Conservation (phyloP, 371 early-diverging fungal species). For the Haplosporangium sp. region DNA sequence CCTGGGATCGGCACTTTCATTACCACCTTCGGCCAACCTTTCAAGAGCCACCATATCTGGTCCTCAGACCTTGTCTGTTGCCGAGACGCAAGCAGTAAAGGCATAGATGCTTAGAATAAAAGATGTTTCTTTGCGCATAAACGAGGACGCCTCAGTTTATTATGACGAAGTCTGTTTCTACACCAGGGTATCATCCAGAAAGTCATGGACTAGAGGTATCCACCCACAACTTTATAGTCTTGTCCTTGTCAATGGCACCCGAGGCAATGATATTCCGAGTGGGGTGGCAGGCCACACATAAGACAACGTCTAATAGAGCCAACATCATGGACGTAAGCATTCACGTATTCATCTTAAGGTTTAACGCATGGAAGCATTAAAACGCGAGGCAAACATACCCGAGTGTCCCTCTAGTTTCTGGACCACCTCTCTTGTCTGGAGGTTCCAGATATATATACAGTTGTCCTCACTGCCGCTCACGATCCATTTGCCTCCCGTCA, state of each 20-base stretch:
- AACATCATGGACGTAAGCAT: no score
- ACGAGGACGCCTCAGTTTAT: not conserved
- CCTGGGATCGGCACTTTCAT: constrained; percentile 1
- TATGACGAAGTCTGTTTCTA: not conserved
- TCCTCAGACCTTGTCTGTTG: not conserved
- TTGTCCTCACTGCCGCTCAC: constrained; percentile 96
- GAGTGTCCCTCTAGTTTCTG: constrained; percentile 93
- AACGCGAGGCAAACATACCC: constrained; percentile 60
- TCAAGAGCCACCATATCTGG: not conserved
- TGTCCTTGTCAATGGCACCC: constrained; percentile 92
- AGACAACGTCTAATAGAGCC: constrained; percentile 79
- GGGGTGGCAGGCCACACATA: constrained; percentile 96
- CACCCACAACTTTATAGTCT: constrained; percentile 90
- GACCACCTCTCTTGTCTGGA: constrained; percentile 94
- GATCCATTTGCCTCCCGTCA: constrained; percentile 97
- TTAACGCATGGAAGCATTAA: no score
- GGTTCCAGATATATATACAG: constrained; percentile 94
- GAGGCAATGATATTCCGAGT: constrained; percentile 94
- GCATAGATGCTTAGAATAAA: constrained; percentile 11
- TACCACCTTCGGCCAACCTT: not conserved
- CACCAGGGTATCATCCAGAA: not conserved
- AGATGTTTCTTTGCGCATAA: not conserved
- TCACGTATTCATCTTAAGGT: no score
- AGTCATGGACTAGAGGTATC: constrained; percentile 44
- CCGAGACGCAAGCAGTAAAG: constrained; percentile 13